Percentiles rank a stretch among this genome's conserved stretches.
Evolutionary conservation across 2,329 filamentous ascomycete genomes (phyloP).

Genomic region (Waltergamsia citrina): DNA sequence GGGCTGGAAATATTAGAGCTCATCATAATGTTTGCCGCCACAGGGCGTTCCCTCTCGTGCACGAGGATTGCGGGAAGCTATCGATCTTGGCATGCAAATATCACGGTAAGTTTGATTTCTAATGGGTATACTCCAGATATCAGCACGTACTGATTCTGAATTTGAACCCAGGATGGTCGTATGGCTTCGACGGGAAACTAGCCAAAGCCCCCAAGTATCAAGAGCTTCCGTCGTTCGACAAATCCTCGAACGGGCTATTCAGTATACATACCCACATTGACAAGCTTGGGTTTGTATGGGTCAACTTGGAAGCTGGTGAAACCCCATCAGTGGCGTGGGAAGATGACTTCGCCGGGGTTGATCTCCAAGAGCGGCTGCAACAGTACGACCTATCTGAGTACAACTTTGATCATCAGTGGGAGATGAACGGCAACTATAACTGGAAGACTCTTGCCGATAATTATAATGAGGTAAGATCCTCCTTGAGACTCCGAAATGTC

Average conservation of each 20-base stretch:
- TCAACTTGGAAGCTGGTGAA: conserved; percentile 36
- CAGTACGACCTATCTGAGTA: conserved; percentile 21
- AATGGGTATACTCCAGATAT: too few relatives aligned
- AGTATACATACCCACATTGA: conserved; percentile 35
- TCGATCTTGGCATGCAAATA: conserved; percentile 31
- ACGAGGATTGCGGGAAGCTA: conserved; percentile 36
- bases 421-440: conserved; percentile 46
- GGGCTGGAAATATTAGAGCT: conserved; percentile 40
- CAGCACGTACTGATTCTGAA: too few relatives aligned
- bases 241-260: conserved; percentile 32
- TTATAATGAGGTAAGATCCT: conserved; percentile 58
- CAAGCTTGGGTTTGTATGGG: conserved; percentile 35
- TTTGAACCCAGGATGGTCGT: too few relatives aligned
- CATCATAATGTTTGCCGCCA: conserved; percentile 57
- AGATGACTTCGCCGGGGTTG: conserved; percentile 38
- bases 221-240: conserved; percentile 26
- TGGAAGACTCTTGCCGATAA: conserved; percentile 54
- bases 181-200: conserved; percentile 28
- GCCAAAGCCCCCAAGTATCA: conserved; percentile 33
- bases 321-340: conserved; percentile 37
- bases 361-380: conserved; percentile 32
- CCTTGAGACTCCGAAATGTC: too few relatives aligned
- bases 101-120: too few relatives aligned
- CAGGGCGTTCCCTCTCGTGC: conserved; percentile 48
- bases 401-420: conserved; percentile 42